These are phyloP conservation scores for Spencermartinsiella europaea DNA, from an alignment of 805 yeast species.

Conservation along the genomic window DNA sequence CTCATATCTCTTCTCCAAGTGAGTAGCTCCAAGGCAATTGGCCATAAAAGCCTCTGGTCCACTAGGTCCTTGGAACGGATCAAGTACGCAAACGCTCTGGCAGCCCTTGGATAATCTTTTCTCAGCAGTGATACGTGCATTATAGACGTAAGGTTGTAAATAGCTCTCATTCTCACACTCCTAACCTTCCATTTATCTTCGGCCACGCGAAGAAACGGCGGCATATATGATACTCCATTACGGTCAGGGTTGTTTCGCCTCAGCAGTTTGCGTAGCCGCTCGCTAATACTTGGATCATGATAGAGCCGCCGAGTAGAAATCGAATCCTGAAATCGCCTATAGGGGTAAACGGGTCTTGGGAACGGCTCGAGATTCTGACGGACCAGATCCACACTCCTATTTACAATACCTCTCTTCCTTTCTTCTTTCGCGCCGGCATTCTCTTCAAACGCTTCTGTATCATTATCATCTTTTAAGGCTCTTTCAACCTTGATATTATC, in stretches of 20 bases:
- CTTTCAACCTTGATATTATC: neutral
- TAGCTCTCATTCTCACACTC: conserved; percentile 11
- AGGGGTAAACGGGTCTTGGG: conserved; percentile 15
- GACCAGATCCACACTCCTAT: neutral
- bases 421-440: neutral
- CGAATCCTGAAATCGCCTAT: conserved; percentile 11
- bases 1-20: conserved; percentile 17
- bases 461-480: neutral
- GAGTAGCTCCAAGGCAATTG: conserved; percentile 21
- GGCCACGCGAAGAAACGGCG: neutral
- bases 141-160: conserved; percentile 12
- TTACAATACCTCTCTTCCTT: neutral
- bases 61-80: conserved; percentile 11
- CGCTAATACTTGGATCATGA: conserved; percentile 3
- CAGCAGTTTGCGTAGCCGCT: conserved; percentile 1
- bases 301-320: conserved; percentile 5
- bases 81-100: conserved; percentile 18
- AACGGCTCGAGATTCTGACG: conserved; percentile 15
- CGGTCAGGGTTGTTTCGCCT: conserved; percentile 6
- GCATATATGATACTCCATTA: neutral
- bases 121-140: conserved; percentile 15
- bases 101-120: conserved; percentile 15
- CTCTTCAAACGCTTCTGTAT: neutral
- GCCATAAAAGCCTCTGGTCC: conserved; percentile 19
- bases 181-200: conserved; percentile 7